Base-by-base conservation (phyloP, 345 rosid genomes). In the Salix caprea region DNA sequence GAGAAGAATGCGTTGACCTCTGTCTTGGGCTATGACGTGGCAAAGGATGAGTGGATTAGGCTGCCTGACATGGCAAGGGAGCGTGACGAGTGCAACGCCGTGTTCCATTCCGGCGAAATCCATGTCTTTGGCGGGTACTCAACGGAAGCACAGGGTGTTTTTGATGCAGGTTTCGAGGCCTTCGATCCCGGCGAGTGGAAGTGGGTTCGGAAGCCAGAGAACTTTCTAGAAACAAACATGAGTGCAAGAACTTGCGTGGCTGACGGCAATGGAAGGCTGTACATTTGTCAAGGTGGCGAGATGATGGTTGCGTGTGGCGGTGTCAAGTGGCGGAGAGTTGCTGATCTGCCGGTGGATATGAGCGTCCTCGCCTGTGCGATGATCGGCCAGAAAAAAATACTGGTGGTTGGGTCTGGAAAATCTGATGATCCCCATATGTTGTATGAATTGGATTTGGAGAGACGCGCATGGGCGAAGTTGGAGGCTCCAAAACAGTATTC, bases 121-220 rank as follows among this genome's bases (percentile, higher is more conserved):
- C 92, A 83, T 50, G 97, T 86, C 83, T 78, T 93, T 23, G 90
- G 97, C 7, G 99, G 99, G 5, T 95, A 95, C 72, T 16, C 84
- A 36, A 95, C 96, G 10, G 92, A 87, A 79, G 68, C 69, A 84
- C 99, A 95, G 76, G 99, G 99, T 1, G 73, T 75, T 16, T 93
- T 93, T 44, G 84, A 80, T 73, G 76, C 81, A 54, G 78, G 83
- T 4, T 81, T 86, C 0, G 96, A 93, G 74, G 82, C 48, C 2
- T 91, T 95, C 30, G 83, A 91, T 15, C 26, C 34, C 0, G 54
- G 74, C 54, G 67, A 85, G 23, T 76, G 89, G 89, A 64, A 85
- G 23, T 76, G 89, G 89, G 76, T 52, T 46, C 76, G 67, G 0
- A 70, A 79, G 0, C 54, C 36, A 23, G 90, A 88, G 14, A 58